Percentiles rank a stretch among this genome's conserved stretches.
phyloP scores from a whole-genome alignment of 192 early-diverging fungal genomes.

The Podila horticola region DNA sequence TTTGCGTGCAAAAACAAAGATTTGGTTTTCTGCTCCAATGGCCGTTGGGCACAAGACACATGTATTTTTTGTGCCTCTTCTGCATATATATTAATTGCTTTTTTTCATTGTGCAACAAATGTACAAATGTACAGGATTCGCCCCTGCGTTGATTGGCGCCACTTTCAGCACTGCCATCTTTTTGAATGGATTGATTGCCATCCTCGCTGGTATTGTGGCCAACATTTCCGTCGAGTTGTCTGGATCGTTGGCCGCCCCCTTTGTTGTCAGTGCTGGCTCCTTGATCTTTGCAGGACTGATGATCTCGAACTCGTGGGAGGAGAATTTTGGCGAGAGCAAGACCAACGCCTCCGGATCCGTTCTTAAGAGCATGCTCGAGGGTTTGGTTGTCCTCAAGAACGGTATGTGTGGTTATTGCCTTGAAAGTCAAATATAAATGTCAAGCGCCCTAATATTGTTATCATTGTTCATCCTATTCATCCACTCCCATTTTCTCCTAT shows the following conservation, averaged over 20 bases:
- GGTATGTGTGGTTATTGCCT: constrained; percentile 29
- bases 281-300: constrained; percentile 58
- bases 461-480: neutral
- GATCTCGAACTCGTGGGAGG: constrained; percentile 69
- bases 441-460: no score
- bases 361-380: constrained; percentile 46
- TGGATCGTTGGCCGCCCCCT: constrained; percentile 68
- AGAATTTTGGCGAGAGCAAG: constrained; percentile 75
- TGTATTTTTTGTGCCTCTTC: no score
- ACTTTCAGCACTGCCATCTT: constrained; percentile 76
- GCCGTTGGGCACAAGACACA: no score
- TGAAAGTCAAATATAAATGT: no score
- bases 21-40: no score
- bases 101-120: no score
- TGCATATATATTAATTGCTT: no score
- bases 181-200: constrained; percentile 77
- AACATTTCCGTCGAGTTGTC: constrained; percentile 65
- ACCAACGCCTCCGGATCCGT: constrained; percentile 32
- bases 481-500: neutral
- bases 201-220: constrained; percentile 71
- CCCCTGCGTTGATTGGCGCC: constrained; percentile 58
- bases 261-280: constrained; percentile 64
- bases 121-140: constrained; percentile 54
- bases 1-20: no score
- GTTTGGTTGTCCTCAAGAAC: constrained; percentile 44